Evolutionary conservation across 164 flowering plant genomes (phyloP).

Genomic region (Euptelea pleiosperma): DNA sequence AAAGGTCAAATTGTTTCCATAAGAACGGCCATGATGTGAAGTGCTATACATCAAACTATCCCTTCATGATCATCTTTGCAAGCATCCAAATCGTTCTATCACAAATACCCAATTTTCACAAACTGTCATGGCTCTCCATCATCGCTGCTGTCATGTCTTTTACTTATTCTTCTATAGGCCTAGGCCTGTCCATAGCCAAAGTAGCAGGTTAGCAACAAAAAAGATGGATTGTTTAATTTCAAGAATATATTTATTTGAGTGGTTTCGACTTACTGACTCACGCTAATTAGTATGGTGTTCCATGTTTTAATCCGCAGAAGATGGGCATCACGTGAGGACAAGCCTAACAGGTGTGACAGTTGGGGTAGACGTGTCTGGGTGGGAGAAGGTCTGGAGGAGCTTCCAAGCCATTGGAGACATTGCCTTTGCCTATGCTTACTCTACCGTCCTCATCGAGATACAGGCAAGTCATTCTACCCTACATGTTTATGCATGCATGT

Average conservation of each 20-base stretch:
- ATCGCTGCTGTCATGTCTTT: conserved; percentile 75
- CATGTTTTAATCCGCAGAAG: conserved; percentile 18
- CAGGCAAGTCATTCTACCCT: conserved; percentile 45
- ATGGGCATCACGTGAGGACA: conserved; percentile 45
- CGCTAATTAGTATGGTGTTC: background rate
- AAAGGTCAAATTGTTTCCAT: conserved; percentile 51
- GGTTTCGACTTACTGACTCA: background rate
- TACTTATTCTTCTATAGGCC: conserved; percentile 54
- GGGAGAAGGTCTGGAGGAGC: conserved; percentile 71
- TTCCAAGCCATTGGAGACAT: conserved; percentile 93
- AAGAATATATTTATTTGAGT: background rate
- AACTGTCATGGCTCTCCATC: conserved; percentile 55
- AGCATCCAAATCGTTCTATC: conserved; percentile 37
- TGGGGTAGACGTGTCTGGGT: conserved; percentile 65
- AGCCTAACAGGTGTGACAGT: conserved; percentile 59
- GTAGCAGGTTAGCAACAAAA: conserved; percentile 29
- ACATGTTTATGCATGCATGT: background rate
- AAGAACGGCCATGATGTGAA: conserved; percentile 32
- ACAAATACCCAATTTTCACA: conserved; percentile 63
- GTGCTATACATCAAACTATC: conserved; percentile 36
- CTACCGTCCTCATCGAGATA: conserved; percentile 81
- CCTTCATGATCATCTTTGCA: conserved; percentile 44
- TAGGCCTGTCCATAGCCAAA: conserved; percentile 52
- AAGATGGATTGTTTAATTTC: background rate
- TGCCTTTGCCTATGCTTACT: conserved; percentile 87